Percentiles rank a stretch among this genome's conserved stretches.
Conservation (phyloP, 2,329 filamentous ascomycete species). For the Colletotrichum sp. region DNA sequence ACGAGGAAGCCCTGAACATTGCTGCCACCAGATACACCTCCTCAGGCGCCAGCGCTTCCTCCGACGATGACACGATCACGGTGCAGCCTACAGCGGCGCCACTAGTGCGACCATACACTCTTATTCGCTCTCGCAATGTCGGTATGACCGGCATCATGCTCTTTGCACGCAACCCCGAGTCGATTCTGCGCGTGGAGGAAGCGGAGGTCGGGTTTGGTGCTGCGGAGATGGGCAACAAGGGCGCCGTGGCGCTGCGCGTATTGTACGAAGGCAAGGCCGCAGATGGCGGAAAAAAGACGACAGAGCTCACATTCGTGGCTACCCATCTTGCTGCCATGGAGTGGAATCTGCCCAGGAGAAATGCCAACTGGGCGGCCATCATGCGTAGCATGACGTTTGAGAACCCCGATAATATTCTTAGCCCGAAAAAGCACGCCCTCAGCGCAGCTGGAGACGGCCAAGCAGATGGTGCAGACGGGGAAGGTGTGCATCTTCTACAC, state of each 20-base stretch:
- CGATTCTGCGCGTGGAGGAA: slow-evolving; percentile 71
- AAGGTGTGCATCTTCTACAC: slow-evolving; percentile 33
- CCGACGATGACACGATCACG: slow-evolving; percentile 20
- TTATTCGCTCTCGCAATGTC: slow-evolving; percentile 74
- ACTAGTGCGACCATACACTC: slow-evolving; percentile 62
- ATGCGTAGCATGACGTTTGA: slow-evolving; percentile 81
- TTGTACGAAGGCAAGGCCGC: slow-evolving; percentile 53
- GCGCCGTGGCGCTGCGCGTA: slow-evolving; percentile 81
- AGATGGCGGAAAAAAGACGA: slow-evolving; percentile 36
- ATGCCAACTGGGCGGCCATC: slow-evolving; percentile 87
- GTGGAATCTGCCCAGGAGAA: slow-evolving; percentile 74
- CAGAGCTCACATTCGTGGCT: slow-evolving; percentile 83
- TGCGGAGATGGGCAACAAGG: slow-evolving; percentile 94
- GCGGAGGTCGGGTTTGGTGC: slow-evolving; percentile 85
- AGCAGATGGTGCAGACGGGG: slow-evolving; percentile 30
- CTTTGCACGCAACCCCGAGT: slow-evolving; percentile 71
- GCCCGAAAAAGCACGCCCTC: slow-evolving; percentile 7
- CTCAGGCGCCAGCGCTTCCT: slow-evolving; percentile 4
- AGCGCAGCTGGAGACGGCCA: slow-evolving; percentile 16
- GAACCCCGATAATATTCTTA: slow-evolving; percentile 49
- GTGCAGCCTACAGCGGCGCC: slow-evolving; percentile 18
- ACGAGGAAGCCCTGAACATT: slow-evolving; percentile 73
- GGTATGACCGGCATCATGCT: slow-evolving; percentile 92
- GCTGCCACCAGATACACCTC: slow-evolving; percentile 55
- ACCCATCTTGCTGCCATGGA: slow-evolving; percentile 93